Evolutionary conservation across 257 asterid genomes (phyloP).

Genomic region (Solanum corneliomulleri): DNA sequence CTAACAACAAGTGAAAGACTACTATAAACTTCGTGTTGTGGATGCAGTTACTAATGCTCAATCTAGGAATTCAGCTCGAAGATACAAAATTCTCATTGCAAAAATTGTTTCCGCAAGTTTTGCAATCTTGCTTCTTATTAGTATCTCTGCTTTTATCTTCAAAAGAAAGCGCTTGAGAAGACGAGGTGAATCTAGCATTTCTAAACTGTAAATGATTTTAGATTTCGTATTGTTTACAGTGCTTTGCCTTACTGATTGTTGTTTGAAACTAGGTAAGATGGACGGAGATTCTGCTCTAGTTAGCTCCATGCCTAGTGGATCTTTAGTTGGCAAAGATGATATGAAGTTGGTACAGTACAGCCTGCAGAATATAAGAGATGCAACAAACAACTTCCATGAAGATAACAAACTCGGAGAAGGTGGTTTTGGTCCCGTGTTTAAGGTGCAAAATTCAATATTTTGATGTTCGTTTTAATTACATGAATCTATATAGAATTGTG

Average conservation of each 20-base stretch:
- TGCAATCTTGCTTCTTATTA: neutral
- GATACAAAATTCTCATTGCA: neutral
- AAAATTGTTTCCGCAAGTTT: neutral
- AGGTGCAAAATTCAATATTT: neutral
- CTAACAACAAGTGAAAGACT: no score
- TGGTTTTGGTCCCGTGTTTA: conserved; percentile 6
- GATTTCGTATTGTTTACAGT: neutral
- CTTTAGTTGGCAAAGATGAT: neutral
- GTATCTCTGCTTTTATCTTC: neutral
- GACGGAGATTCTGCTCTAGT: neutral
- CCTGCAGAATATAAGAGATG: neutral
- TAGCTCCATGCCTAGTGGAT: neutral
- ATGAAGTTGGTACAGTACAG: neutral
- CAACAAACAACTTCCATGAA: conserved; percentile 1
- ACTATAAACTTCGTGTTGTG: neutral
- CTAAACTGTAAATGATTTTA: neutral
- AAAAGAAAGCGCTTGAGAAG: neutral
- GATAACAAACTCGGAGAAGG: conserved; percentile 5
- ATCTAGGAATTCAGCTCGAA: neutral
- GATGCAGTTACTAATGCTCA: neutral
- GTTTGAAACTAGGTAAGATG: neutral
- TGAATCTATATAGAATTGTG: neutral
- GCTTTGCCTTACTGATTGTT: neutral
- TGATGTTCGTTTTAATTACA: neutral
- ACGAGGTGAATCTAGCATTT: neutral